Evolutionary conservation across 805 yeast species (phyloP), one percentile per base, ranked within the genome.

Genomic region (Metschnikowia corniflorae): DNA sequence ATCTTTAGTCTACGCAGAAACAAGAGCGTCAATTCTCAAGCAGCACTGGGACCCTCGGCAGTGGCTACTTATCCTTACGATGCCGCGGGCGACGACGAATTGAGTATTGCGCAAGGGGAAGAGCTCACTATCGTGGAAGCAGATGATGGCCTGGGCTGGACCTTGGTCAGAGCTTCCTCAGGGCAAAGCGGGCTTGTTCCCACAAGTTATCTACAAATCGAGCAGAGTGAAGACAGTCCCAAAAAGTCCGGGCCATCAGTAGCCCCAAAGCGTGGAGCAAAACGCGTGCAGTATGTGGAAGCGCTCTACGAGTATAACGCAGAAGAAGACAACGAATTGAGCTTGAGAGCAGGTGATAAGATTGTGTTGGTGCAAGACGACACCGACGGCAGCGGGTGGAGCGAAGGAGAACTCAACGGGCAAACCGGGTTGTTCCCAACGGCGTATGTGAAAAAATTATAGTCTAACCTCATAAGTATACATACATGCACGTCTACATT

Each of bases 111-210:
- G 5, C 71, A 75, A 0, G 88, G 89, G 8, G 94, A 84, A 20
- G 51, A 57, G 1, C 61, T 89, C 26, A 63, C 63, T 4, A 71
- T 91, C 4, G 37, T 80, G 0, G 79, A 75, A 33, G 63, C 65
- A 1, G 97, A 93, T 55, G 89, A 86, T 44, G 97, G 96, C 0
- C 78, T 86, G 13, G 98, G 98, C 0, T 91, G 98, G 98, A 83
- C 95, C 2, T 61, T 65, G 47, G 77, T 88, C 13, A 31, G 45
- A 16, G 49, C 49, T n/a, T 26, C 39, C 6, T 66, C 69, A 5
- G 77, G 77, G 0, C 57, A 58, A 7, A 64, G 63, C 27, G 98
- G 98, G 0, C 68, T 89, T 26, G 96, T 89, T 4, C 98, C 98
- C 2, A 78, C 94, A 0, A 63, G 84, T 0, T 91, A 91, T 55